Base-by-base conservation (phyloP, 352 stramenopile species). In the Discostella stelligera region DNA sequence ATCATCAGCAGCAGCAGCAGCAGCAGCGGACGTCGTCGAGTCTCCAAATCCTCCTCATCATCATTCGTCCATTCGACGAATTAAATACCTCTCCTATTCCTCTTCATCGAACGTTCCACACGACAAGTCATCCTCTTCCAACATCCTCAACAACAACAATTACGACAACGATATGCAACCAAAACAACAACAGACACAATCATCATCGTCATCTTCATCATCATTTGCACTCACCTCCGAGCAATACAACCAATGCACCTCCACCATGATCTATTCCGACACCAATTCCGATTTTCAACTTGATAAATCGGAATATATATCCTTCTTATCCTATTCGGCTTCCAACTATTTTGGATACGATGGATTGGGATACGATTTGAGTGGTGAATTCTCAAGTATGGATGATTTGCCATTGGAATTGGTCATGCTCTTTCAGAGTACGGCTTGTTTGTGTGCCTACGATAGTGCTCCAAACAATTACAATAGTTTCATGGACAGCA, bases 401-500 rank as follows among this genome's bases (percentile, higher is more conserved):
- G 23, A 27, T 27, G 9, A 60, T 9, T n/a, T 78, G 52, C 70
- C 61, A 14, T 30, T 78, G 52, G 37, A 78, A 16, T 71, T 71
- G 55, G 37, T 61, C 13, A 62, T 78, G 70, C 27, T 78, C 6
- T 78, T 71, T 48, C 63, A 78, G 25, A 71, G 30, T 27, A 71
- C 62, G 4, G 70, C 70, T 16, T 78, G 60, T 54, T 18, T 71
- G n/a, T 78, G 62, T 23, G 53, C 61, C 0, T 66, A 66, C 16
- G 53, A 65, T 5, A 20, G 20, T 16, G 46, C 23, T 27, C 27
- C 13, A 32, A 8, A 30, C 18, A 18, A 58, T 25, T 58, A 37
- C 14, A 32, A 32, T 32, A 5, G 27, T 32, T 6, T 32, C 27
- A 32, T 32, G 27, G 27, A 32, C 27, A 32, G 5, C 27, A 32